These are phyloP conservation scores for Ogataea populi-albae DNA, from an alignment of 805 yeast genomes.

Conservation along the genomic window DNA sequence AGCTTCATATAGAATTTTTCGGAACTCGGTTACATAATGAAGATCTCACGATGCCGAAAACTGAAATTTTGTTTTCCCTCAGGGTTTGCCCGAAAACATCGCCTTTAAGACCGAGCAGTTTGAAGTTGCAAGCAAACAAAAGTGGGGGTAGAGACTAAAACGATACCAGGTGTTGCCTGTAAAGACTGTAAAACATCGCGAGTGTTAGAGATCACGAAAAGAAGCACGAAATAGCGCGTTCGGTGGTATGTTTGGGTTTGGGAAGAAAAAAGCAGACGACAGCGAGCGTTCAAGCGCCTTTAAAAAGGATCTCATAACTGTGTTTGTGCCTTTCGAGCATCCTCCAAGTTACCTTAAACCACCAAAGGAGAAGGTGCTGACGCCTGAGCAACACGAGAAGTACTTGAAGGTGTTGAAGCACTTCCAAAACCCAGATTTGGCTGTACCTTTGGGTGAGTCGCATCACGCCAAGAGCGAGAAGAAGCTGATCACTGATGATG, in stretches of 20 bases:
- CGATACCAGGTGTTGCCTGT: too few species aligned
- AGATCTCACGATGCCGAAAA: too few species aligned
- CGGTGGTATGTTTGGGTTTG: conserved; percentile 27
- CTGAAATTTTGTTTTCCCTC: too few species aligned
- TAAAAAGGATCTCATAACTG: conserved; percentile 21
- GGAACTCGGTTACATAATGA: too few species aligned
- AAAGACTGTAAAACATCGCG: too few species aligned
- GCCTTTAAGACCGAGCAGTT: too few species aligned
- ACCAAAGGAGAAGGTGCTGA: conserved; percentile 45
- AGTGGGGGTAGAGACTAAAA: too few species aligned
- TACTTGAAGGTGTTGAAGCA: conserved; percentile 62
- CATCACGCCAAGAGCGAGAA: conserved; percentile 30
- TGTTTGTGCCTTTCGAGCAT: conserved; percentile 48
- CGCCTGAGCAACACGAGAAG: conserved; percentile 54
- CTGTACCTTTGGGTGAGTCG: conserved; percentile 50
- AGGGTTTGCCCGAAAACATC: too few species aligned
- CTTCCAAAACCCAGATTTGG: conserved; percentile 53
- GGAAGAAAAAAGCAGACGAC: conserved; percentile 24
- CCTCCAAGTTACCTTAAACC: conserved; percentile 53
- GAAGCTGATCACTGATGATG: conserved; percentile 43
- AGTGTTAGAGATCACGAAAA: too few species aligned
- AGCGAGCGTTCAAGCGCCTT: conserved; percentile 1
- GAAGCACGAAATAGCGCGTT: too few species aligned
- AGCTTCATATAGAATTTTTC: too few species aligned
- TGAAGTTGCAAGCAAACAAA: too few species aligned